Conservation (phyloP, 1,284 basidiomycete species). For the Puccinia triticina region DNA sequence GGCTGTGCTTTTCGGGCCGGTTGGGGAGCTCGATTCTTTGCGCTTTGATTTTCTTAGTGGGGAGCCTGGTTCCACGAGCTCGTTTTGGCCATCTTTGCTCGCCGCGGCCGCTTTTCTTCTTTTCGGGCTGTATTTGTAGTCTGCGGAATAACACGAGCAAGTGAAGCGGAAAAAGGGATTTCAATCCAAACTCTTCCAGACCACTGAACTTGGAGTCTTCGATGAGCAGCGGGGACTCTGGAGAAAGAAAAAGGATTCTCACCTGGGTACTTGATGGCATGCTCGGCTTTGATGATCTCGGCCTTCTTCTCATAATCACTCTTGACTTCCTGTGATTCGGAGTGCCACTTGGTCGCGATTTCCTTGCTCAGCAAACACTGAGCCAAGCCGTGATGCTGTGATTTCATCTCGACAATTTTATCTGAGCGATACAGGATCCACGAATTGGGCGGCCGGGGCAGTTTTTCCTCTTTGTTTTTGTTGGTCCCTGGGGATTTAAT, state of each 20-base stretch:
- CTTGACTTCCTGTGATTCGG: constrained; percentile 40
- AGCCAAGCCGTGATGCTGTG: constrained; percentile 33
- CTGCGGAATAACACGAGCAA: not conserved
- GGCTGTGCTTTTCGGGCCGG: not conserved
- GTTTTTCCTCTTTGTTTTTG: constrained; percentile 33
- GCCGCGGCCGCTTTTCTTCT: constrained; percentile 12
- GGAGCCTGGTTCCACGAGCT: not conserved
- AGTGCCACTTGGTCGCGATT: constrained; percentile 46
- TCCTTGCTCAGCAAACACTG: constrained; percentile 51
- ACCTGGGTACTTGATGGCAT: constrained; percentile 50
- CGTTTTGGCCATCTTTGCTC: constrained; percentile 2
- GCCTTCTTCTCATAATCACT: constrained; percentile 44
- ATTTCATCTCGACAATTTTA: constrained; percentile 44
- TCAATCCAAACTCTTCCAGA: not conserved
- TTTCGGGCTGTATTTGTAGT: constrained; percentile 42
- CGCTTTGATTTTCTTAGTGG: not conserved
- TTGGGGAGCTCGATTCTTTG: constrained; percentile 22
- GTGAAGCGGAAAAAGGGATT: not conserved
- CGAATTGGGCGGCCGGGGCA: constrained; percentile 47
- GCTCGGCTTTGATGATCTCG: constrained; percentile 48
- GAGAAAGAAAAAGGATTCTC: not conserved
- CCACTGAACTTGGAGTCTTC: not conserved
- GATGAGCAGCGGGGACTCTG: not conserved
- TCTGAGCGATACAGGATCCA: constrained; percentile 51
- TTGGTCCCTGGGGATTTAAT: not conserved